phyloP scores from a whole-genome alignment of 768 basidiomycete genomes.

The Holtermannia corniformis region DNA sequence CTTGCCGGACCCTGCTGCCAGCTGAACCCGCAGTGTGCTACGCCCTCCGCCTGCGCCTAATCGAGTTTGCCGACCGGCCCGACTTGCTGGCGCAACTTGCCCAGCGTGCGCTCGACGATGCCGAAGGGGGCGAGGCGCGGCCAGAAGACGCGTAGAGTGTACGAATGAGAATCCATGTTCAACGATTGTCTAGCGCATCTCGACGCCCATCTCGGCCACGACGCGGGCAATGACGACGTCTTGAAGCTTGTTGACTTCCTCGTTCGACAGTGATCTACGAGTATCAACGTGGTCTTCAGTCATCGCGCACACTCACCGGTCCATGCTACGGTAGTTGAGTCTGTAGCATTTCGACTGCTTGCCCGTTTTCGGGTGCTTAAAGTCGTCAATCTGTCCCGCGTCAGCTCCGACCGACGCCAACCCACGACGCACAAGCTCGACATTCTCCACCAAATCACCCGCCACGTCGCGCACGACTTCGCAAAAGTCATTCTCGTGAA shows the following conservation, averaged over 20 bases:
- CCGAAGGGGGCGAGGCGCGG: conserved; percentile 1
- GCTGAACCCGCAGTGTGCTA: conserved; percentile 34
- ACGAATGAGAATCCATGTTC: background rate
- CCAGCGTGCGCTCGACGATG: conserved; percentile 36
- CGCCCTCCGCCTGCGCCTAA: conserved; percentile 30
- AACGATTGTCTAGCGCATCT: conserved; percentile 44
- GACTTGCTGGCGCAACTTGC: conserved; percentile 37
- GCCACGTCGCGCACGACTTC: conserved; percentile 87
- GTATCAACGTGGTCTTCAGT: conserved; percentile 2
- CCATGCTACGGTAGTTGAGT: conserved; percentile 94
- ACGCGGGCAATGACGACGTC: conserved; percentile 39
- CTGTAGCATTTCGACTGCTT: conserved; percentile 75
- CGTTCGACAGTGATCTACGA: conserved; percentile 70
- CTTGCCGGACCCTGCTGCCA: background rate
- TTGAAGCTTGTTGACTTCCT: conserved; percentile 79
- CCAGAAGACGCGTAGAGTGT: background rate
- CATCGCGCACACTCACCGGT: conserved; percentile 52
- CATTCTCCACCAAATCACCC: conserved; percentile 85
- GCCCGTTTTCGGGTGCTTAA: conserved; percentile 77
- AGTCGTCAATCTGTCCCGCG: conserved; percentile 75
- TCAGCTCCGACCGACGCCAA: background rate
- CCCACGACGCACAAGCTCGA: conserved; percentile 56
- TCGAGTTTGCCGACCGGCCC: conserved; percentile 39
- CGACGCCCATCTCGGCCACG: conserved; percentile 41
- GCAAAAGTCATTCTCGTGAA: conserved; percentile 96